Evolutionary conservation across 148 eudicot species (phyloP).

Genomic region (Rhododendron kiyosumense): DNA sequence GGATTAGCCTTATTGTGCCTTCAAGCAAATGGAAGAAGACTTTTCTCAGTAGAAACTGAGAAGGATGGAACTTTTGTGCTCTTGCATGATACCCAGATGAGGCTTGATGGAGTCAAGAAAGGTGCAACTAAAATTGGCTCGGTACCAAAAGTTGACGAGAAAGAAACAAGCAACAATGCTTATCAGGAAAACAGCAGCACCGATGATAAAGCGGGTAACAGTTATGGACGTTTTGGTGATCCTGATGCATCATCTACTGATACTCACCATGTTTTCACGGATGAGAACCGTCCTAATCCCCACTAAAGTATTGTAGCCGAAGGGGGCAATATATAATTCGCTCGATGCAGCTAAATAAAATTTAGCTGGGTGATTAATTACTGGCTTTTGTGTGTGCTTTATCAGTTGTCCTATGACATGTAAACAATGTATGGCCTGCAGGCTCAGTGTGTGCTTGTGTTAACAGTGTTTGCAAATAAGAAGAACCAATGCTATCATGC

Average conservation of each 20-base stretch:
- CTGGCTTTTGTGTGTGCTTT: background rate
- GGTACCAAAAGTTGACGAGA: background rate
- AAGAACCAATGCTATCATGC: background rate
- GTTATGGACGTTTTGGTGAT: background rate
- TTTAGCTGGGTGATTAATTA: background rate
- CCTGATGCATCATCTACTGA: background rate
- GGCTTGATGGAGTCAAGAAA: background rate
- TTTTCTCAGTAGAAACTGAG: background rate
- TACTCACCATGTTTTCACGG: background rate
- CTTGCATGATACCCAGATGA: background rate
- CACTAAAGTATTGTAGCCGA: background rate
- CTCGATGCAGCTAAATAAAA: background rate
- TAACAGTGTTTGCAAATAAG: background rate
- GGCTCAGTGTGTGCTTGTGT: background rate
- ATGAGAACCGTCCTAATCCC: background rate
- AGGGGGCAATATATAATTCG: background rate
- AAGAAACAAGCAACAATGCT: background rate
- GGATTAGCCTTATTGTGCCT: constrained; percentile 2
- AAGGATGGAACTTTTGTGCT: background rate
- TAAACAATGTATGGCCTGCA: background rate
- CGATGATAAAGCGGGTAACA: background rate
- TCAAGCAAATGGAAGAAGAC: background rate
- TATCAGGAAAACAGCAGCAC: background rate
- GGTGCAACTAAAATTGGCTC: background rate
- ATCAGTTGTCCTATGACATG: background rate